Percentiles rank a stretch among this genome's conserved stretches.
These are phyloP conservation scores for Candida yuanshanica DNA, from an alignment of 805 yeast species.

Conservation along the genomic window DNA sequence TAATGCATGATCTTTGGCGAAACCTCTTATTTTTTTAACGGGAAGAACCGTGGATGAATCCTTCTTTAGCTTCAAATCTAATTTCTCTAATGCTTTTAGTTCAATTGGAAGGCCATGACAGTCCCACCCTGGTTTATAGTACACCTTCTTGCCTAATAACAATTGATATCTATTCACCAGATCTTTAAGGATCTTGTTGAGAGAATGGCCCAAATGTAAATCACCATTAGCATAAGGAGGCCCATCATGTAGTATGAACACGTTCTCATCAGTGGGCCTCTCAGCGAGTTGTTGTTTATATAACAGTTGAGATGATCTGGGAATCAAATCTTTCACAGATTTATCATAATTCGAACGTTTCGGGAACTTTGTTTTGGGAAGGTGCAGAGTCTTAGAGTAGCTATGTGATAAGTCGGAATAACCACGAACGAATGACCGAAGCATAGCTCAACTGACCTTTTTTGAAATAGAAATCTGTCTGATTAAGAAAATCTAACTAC, in stretches of 20 bases:
- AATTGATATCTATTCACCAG: slow-evolving; percentile 70
- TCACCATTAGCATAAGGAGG: slow-evolving; percentile 99
- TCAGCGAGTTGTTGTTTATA: slow-evolving; percentile 55
- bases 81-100: slow-evolving; percentile 63
- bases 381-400: slow-evolving; percentile 24
- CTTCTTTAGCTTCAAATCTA: slow-evolving; percentile 29
- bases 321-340: slow-evolving; percentile 38
- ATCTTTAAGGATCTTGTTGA: slow-evolving; percentile 87
- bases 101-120: slow-evolving; percentile 98
- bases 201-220: slow-evolving; percentile 85
- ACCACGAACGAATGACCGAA: background rate
- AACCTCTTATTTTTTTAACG: slow-evolving; percentile 52
- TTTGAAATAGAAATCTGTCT: background rate
- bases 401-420: slow-evolving; percentile 17
- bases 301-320: slow-evolving; percentile 50
- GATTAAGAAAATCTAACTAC: background rate
- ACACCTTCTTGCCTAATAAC: slow-evolving; percentile 53
- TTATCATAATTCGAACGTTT: slow-evolving; percentile 46
- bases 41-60: slow-evolving; percentile 31
- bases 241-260: slow-evolving; percentile 85
- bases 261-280: slow-evolving; percentile 28
- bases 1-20: slow-evolving; percentile 67
- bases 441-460: background rate
- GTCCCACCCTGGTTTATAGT: slow-evolving; percentile 95
- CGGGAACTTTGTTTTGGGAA: slow-evolving; percentile 71